Evolutionary conservation across 2,329 filamentous ascomycete genomes (phyloP).

Genomic region (Sporothrix luriei): DNA sequence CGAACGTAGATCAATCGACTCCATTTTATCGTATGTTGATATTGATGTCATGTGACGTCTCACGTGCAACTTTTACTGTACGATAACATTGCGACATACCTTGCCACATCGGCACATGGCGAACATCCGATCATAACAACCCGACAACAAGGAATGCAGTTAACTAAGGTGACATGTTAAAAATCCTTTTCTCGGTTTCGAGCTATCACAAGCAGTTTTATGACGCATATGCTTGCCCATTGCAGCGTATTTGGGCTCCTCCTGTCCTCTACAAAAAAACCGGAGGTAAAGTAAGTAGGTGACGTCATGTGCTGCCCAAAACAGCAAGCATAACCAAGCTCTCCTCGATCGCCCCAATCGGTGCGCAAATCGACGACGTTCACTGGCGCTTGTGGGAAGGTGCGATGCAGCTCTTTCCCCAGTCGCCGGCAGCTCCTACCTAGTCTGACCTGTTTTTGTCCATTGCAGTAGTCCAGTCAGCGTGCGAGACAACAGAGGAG

Average conservation of each 20-base stretch:
- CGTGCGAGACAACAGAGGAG: not conserved
- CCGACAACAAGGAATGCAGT: not conserved
- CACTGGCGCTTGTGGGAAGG: conserved; percentile 24
- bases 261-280: not conserved
- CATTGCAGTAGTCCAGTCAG: conserved; percentile 22
- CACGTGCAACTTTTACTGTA: not conserved
- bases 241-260: not conserved
- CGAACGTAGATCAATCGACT: too few species aligned
- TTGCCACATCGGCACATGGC: not conserved
- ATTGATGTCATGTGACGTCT: not conserved
- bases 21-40: too few species aligned
- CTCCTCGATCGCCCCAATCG: conserved; percentile 21
- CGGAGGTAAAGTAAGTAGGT: conserved; percentile 3
- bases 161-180: too few species aligned
- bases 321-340: conserved; percentile 23
- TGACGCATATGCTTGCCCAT: conserved; percentile 8
- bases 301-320: conserved; percentile 28
- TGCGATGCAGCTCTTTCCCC: conserved; percentile 21
- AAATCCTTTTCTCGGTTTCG: not conserved
- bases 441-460: not conserved
- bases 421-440: not conserved
- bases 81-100: not conserved
- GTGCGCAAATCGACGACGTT: conserved; percentile 14
- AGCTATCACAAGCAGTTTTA: conserved; percentile 18
- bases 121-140: not conserved